These are phyloP conservation scores for Mallotus repandus DNA, from an alignment of 441 rosid genomes.

Conservation along the genomic window DNA sequence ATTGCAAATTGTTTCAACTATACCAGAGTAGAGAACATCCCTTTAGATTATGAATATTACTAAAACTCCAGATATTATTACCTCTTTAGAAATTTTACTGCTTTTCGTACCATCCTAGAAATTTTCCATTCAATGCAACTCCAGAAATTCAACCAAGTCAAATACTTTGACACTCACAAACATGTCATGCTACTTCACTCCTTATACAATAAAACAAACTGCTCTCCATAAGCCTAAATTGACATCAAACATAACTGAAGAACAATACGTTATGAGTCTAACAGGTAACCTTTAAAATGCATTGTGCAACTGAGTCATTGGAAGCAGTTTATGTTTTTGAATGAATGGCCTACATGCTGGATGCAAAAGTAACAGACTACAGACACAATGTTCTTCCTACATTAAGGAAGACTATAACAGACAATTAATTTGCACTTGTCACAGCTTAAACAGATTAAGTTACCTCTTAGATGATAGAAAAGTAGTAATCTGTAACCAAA, in stretches of 20 bases:
- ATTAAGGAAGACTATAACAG: neutral
- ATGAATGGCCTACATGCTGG: neutral
- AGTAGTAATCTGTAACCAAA: neutral
- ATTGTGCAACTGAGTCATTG: neutral
- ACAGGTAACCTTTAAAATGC: neutral
- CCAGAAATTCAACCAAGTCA: neutral
- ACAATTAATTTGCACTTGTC: slow-evolving; percentile 1
- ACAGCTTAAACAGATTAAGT: neutral
- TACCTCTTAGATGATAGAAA: neutral
- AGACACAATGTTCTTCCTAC: neutral
- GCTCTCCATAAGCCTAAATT: neutral
- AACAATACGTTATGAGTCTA: neutral
- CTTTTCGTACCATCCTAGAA: too few relatives aligned
- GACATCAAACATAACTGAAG: neutral
- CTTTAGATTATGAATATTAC: too few relatives aligned
- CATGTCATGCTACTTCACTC: neutral
- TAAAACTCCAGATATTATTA: too few relatives aligned
- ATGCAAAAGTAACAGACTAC: neutral
- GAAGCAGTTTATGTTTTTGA: neutral
- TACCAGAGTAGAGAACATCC: too few relatives aligned
- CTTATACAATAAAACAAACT: slow-evolving; percentile 6
- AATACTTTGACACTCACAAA: neutral
- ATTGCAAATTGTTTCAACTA: neutral
- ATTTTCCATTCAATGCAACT: too few relatives aligned
- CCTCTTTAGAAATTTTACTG: too few relatives aligned